Percentiles rank a stretch among this genome's conserved stretches.
Conservation (phyloP, 305 asterid species). For the Solanum hybrid region DNA sequence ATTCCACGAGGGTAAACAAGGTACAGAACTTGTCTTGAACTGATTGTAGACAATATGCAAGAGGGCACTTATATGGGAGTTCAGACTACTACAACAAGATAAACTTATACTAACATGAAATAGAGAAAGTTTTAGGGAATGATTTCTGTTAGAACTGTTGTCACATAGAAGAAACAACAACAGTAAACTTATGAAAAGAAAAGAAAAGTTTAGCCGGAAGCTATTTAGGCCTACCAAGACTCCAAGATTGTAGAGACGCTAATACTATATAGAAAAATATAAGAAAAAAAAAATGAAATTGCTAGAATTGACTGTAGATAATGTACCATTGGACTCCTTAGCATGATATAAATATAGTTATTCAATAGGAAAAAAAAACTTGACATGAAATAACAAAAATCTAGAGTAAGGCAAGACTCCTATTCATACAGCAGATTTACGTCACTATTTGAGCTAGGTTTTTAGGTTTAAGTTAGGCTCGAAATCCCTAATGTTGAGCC, state of each 20-base stretch:
- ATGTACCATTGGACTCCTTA: background rate
- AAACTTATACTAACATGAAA: background rate
- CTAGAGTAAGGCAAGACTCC: background rate
- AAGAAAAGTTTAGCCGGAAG: background rate
- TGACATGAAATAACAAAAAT: background rate
- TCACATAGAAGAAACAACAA: background rate
- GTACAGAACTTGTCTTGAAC: background rate
- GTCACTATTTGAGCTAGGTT: background rate
- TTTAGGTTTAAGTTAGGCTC: background rate
- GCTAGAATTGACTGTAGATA: background rate
- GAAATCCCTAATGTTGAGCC: background rate
- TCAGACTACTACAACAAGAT: background rate
- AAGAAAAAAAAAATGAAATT: background rate
- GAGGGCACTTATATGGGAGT: background rate
- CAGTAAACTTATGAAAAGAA: background rate
- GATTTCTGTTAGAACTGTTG: background rate
- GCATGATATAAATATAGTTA: background rate
- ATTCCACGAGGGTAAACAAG: background rate
- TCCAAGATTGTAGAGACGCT: background rate
- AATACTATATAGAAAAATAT: background rate
- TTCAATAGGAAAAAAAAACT: background rate
- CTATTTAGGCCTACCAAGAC: background rate
- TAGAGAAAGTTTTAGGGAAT: background rate
- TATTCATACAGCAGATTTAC: background rate
- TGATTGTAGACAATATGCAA: background rate